Base-by-base conservation (phyloP, 2,329 filamentous ascomycete species). In the Cordyceps tenuipes region DNA sequence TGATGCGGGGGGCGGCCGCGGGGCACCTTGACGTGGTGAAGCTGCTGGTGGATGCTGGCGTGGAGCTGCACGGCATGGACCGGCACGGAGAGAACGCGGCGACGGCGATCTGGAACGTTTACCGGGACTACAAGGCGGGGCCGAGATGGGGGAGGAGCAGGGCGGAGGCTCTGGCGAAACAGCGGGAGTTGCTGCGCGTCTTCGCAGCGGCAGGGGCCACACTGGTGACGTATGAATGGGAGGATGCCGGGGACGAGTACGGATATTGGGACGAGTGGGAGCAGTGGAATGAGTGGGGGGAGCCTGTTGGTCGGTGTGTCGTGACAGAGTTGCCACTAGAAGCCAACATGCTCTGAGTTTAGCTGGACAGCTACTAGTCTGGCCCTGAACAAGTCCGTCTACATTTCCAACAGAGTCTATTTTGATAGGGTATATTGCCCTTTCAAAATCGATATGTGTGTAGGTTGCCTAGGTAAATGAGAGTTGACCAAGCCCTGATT, bases 311-410 rank as follows among this genome's bases (percentile, higher is more conserved):
- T 46, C 17, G n/a, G n/a, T 46, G n/a, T 12, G 19, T 21, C n/a
- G n/a, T 12, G 10, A 21, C 10, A 9, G 43, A 19, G 43, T 46
- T n/a, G 19, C 8, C n/a, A 3, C 10, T 46, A 6, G 97, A 96
- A 73, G 84, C 95, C 67, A 9, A 46, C 43, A 46, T 46, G 43
- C 43, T 46, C 17, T 19, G 43, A 19, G 43, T 19, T 36, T 36
- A 13, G 34, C 7, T 29, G 7, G 5, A 29, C 7, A 8, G 5
- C 29, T 29, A 5, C 7, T 29, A 8, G 29, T 29, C 7, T 3
- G 7, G 1, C 29, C 29, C 7, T 1, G 5, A 29, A 29, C 29
- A 29, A 29, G 34, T 36, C 34, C 34, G 34, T 36, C 34, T 4
- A 36, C 41, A 17, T 8, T 12, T 12, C 13, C 15, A 41, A 8